A percentile compares a stretch with the other conserved stretches of the same genome.
phyloP scores from a whole-genome alignment of 2,329 filamentous ascomycete species.

The Akanthomyces uredinophilus region DNA sequence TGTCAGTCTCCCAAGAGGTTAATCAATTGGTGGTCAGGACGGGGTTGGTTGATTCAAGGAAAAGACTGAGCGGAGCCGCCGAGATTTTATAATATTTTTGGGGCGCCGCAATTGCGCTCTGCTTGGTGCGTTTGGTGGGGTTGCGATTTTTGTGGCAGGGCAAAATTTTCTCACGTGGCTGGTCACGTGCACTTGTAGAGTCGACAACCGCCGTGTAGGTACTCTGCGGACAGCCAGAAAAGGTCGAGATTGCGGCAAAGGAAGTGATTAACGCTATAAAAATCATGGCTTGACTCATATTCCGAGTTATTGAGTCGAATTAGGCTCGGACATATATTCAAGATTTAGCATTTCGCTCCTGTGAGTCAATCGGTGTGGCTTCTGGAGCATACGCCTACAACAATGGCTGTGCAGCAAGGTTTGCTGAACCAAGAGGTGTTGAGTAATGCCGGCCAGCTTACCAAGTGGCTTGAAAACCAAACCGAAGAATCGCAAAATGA shows the following conservation, averaged over 20 bases:
- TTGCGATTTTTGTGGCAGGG: slow-evolving; percentile 23
- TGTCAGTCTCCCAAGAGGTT: slow-evolving; percentile 80
- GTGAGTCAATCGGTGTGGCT: background rate
- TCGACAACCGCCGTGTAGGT: background rate
- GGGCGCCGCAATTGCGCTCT: slow-evolving; percentile 21
- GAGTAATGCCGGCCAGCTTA: slow-evolving; percentile 32
- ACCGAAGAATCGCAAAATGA: slow-evolving; percentile 28
- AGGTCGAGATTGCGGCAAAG: background rate
- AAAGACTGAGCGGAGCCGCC: slow-evolving; percentile 15
- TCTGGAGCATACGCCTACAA: background rate
- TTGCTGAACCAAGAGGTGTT: slow-evolving; percentile 23
- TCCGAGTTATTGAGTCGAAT: background rate
- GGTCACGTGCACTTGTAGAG: slow-evolving; percentile 24
- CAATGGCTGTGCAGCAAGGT: slow-evolving; percentile 20
- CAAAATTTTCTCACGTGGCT: slow-evolving; percentile 32
- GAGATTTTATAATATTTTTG: slow-evolving; percentile 22
- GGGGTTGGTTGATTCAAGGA: slow-evolving; percentile 23
- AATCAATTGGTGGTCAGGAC: slow-evolving; percentile 66
- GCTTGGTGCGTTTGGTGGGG: slow-evolving; percentile 21
- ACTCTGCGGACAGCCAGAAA: background rate
- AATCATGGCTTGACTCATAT: background rate
- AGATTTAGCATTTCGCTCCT: background rate
- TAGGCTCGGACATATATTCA: background rate
- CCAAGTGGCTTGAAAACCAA: slow-evolving; percentile 41
- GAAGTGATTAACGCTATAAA: background rate